Conservation (phyloP, 2,329 filamentous ascomycete species). For the Metarhizium humberi region DNA sequence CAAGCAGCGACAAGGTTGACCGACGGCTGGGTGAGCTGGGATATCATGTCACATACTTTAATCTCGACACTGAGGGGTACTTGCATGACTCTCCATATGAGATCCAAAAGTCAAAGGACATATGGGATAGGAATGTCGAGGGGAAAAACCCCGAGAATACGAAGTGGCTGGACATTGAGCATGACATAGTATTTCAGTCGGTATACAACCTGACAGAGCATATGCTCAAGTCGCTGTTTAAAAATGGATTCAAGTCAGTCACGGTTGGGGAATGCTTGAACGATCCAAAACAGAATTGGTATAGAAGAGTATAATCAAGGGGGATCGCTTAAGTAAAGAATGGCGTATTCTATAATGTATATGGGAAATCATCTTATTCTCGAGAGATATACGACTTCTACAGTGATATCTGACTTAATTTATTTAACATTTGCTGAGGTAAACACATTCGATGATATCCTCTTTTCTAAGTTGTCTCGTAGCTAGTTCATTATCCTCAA, state of each 20-base stretch:
- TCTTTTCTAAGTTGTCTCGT: no score
- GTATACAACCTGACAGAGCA: conserved; percentile 33
- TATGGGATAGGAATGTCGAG: conserved; percentile 28
- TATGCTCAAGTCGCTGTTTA: conserved; percentile 30
- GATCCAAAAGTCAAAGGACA: conserved; percentile 35
- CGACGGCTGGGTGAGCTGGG: conserved; percentile 32
- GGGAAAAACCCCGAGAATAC: conserved; percentile 12
- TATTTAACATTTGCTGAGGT: no score
- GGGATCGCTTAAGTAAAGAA: no score
- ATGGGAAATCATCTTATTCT: no score
- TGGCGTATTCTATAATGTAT: no score
- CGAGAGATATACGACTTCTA: no score
- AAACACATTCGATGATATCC: no score
- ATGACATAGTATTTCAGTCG: conserved; percentile 38
- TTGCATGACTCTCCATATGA: conserved; percentile 38
- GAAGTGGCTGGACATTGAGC: conserved; percentile 43
- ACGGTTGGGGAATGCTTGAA: conserved; percentile 43
- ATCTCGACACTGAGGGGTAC: conserved; percentile 53
- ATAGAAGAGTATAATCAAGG: conserved; percentile 14
- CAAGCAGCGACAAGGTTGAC: conserved; percentile 29
- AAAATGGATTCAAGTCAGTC: conserved; percentile 34
- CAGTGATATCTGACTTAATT: no score
- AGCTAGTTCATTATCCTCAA: no score
- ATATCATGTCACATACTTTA: conserved; percentile 52
- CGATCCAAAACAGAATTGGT: conserved; percentile 45